Base-by-base conservation (phyloP, 805 yeast genomes). In the Kodamaea kaohsiungensis region DNA sequence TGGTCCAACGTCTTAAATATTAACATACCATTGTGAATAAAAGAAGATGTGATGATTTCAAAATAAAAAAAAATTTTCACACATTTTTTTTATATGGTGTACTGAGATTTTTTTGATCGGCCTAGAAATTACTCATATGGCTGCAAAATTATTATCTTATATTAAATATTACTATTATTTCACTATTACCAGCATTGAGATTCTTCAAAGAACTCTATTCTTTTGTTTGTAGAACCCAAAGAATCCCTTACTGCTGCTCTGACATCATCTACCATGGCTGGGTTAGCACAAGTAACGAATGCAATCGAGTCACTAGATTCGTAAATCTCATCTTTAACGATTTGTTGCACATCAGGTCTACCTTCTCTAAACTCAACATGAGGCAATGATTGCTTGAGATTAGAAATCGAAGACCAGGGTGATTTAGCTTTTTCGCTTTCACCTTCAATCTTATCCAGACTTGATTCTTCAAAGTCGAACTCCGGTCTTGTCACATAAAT, bases 171-270 rank as follows among this genome's bases (percentile, higher is more conserved):
- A 4, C 25, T 22, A 22, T 22, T 3, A 22, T 4, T 22, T 22
- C 25, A 22, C 25, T 13, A 38, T 38, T 38, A 38, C 52, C 52
- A 49, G 13, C 43, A 40, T 22, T 49, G 52, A 17, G 43, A 49
- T 35, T 49, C 39, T 65, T 90, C 96, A 64, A 76, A 85, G 62
- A 85, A 85, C 56, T 87, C 92, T 15, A 88, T 80, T 45, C 88
- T 77, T 50, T 78, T 72, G 17, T 75, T 65, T 38, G 42, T 38
- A 6, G 18, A 7, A 15, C 48, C 42, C 27, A 17, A 68, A 50
- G 84, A 63, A 53, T 78, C 65, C 42, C 71, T 58, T 2, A 85
- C 79, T 4, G 78, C 65, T 38, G 70, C 2, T 19, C 73, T 57
- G 37, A 70, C 27, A 37, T 66, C 72, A 46, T 69, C 74, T 17